phyloP scores from a whole-genome alignment of 352 stramenopile species.

The Saprolegnia diclina region DNA sequence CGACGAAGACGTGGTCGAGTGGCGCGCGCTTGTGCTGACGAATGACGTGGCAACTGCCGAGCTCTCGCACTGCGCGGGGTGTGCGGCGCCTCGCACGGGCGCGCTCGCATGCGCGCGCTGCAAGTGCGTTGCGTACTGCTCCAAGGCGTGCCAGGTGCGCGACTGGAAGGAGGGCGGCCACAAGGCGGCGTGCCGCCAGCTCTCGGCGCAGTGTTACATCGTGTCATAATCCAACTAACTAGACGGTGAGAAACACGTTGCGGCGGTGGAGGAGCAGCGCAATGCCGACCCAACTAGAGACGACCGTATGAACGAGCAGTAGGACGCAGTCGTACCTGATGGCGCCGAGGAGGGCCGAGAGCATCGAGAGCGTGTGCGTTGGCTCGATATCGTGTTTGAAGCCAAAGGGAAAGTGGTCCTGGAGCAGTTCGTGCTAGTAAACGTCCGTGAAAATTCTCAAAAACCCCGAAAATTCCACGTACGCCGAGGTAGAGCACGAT shows the following conservation, averaged over 20 bases:
- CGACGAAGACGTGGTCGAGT: constrained; percentile 12
- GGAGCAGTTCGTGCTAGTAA: constrained; percentile 25
- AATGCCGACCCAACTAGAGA: constrained; percentile 16
- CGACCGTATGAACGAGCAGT: not conserved
- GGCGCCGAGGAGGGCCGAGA: not conserved
- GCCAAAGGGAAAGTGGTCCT: constrained; percentile 29
- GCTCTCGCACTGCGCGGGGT: not conserved
- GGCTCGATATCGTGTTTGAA: not conserved
- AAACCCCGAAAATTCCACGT: constrained; percentile 18
- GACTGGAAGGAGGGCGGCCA: constrained; percentile 37
- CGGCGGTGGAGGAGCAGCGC: constrained; percentile 7
- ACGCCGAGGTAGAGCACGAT: constrained; percentile 72
- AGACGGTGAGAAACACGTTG: constrained; percentile 13
- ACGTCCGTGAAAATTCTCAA: not conserved
- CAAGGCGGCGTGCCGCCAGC: not conserved
- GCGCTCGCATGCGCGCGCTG: constrained; percentile 38
- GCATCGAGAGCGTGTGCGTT: constrained; percentile 5
- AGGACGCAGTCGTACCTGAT: not conserved
- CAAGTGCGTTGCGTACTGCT: constrained; percentile 56
- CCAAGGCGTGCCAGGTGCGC: constrained; percentile 43
- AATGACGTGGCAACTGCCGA: not conserved
- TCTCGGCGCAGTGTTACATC: not conserved
- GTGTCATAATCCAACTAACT: not conserved
- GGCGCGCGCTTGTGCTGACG: not conserved
- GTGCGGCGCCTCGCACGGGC: not conserved